These are phyloP conservation scores for Globisporangium spiculum DNA, from an alignment of 352 stramenopile species.

Conservation along the genomic window DNA sequence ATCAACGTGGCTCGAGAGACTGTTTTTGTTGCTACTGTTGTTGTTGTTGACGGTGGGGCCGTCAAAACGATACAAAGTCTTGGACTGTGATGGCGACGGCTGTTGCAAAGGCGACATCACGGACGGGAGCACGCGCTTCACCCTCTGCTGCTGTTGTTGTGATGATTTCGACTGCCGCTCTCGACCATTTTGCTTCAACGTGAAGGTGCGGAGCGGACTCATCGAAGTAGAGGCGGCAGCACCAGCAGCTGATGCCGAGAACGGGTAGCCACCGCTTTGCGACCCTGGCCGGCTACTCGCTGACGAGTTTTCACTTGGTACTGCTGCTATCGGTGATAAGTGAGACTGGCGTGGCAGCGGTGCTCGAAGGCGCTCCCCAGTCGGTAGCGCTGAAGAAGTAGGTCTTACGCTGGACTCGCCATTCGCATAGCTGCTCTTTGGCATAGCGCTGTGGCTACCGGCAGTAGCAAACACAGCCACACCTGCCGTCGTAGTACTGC, in stretches of 20 bases:
- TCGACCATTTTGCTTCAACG: background rate
- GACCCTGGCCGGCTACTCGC: background rate
- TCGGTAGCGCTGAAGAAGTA: background rate
- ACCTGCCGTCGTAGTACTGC: background rate
- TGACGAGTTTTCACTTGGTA: background rate
- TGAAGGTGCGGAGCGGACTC: background rate
- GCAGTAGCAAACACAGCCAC: background rate
- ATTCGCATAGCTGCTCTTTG: background rate
- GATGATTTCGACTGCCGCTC: background rate
- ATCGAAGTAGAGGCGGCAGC: background rate
- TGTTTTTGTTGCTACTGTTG: background rate
- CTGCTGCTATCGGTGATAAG: constrained; percentile 5
- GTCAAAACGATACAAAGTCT: constrained; percentile 2
- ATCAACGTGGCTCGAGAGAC: background rate
- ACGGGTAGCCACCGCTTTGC: background rate
- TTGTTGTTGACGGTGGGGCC: background rate
- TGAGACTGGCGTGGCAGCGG: background rate
- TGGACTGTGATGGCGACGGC: background rate
- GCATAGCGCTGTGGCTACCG: background rate
- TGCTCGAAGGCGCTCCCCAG: background rate
- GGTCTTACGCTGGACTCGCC: background rate
- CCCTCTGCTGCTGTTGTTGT: background rate
- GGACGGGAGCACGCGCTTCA: constrained; percentile 11
- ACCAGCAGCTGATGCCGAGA: background rate
- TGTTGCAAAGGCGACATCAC: constrained; percentile 14